phyloP scores from a whole-genome alignment of 2,329 filamentous ascomycete species.

The Chalaropsis ovoidea region DNA sequence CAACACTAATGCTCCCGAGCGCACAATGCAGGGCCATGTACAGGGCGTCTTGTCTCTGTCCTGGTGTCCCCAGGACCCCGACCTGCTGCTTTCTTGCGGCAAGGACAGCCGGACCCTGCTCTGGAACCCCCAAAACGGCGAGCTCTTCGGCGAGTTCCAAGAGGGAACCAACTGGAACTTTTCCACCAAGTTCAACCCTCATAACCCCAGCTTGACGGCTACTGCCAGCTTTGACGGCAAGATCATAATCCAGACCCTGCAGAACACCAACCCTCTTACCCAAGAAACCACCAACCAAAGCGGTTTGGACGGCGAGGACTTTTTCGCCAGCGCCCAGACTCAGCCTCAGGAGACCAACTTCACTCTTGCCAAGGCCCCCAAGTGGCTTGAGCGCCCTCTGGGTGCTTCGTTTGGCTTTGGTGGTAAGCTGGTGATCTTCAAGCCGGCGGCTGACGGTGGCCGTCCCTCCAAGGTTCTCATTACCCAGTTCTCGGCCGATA shows the following conservation, averaged over 20 bases:
- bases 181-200: constrained; percentile 84
- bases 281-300: constrained; percentile 56
- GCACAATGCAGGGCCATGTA: constrained; percentile 81
- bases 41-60: constrained; percentile 87
- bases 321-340: constrained; percentile 86
- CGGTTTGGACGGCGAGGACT: constrained; percentile 80
- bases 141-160: constrained; percentile 81
- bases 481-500: constrained; percentile 79
- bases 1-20: constrained; percentile 90
- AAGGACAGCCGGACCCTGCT: constrained; percentile 93
- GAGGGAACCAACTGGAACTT: constrained; percentile 99
- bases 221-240: constrained; percentile 97
- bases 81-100: constrained; percentile 81
- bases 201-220: constrained; percentile 82
- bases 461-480: constrained; percentile 69
- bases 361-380: constrained; percentile 73
- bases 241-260: constrained; percentile 84
- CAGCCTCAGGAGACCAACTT: constrained; percentile 87
- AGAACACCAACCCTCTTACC: constrained; percentile 78
- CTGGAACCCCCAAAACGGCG: constrained; percentile 91
- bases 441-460: constrained; percentile 47
- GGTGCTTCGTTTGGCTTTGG: constrained; percentile 92
- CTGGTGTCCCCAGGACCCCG: constrained; percentile 86
- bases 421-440: constrained; percentile 76
- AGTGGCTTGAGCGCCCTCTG: constrained; percentile 76